Evolutionary conservation across 305 asterid genomes (phyloP), one percentile per base, ranked within the genome.

Genomic region (Fraxinus albicans): DNA sequence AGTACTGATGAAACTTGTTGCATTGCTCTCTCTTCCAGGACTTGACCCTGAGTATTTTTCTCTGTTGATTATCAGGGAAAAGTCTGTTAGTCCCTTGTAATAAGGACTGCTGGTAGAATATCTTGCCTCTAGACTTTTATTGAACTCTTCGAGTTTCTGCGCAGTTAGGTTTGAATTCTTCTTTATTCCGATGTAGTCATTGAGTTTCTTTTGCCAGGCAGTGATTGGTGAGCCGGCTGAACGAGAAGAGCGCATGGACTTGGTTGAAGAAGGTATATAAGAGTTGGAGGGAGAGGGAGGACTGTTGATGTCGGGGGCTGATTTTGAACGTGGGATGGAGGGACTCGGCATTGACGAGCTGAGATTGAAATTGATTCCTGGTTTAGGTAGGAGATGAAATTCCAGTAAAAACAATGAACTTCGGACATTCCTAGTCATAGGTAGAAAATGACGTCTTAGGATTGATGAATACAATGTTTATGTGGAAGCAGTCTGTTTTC

Each of bases 71-170:
- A 17, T 88, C 1, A 88, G 91, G 13, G 93, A 86, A 60, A 83
- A 90, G 82, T 94, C 92, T 1, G 93, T 93, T 75, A 94, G 85
- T 0, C 98, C 98, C 85, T 84, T 93, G 89, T 91, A 94, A 69
- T 93, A 94, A 75, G 97, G 96, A 86, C 96, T 94, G 84, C 89
- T 88, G 44, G 79, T 69, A 40, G 79, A 85, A 38, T 74, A 53
- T 70, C 80, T 85, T 23, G 83, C 85, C 74, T 89, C 92, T 21
- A 82, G 78, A 19, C 85, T 73, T 76, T 85, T 84, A 35, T 93
- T 88, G 85, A 91, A 92, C 85, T 89, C 94, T 33, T 80, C 44
- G 17, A 93, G 90, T 2, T 82, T 80, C 83, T 85, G 88, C 75
- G 58, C 90, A 0, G 93, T 91, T 40, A 90, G 84, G 77, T 73